Evolutionary conservation across 257 asterid species (phyloP).

Genomic region (Petunia axillaris): DNA sequence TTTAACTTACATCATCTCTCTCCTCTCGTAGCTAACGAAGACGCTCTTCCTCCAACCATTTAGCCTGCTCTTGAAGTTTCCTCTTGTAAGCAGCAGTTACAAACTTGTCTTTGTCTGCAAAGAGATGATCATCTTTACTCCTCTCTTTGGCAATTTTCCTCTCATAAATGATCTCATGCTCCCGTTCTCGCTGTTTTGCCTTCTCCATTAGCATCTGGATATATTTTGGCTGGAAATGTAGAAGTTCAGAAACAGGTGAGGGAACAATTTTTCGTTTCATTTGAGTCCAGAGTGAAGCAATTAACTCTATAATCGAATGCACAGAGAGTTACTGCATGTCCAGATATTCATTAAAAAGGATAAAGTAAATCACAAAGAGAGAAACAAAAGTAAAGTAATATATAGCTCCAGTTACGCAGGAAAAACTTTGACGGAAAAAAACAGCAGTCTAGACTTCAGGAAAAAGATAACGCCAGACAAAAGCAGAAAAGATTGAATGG

Average conservation of each 20-base stretch:
- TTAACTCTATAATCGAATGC: background rate
- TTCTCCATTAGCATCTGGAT: conserved; percentile 64
- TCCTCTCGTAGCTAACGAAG: conserved; percentile 76
- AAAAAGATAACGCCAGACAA: background rate
- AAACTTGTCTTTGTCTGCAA: conserved; percentile 78
- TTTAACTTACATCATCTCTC: conserved; percentile 71
- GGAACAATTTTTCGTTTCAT: background rate
- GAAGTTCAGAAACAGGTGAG: background rate
- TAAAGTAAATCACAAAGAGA: background rate
- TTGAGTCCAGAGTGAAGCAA: background rate
- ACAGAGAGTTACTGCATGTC: background rate
- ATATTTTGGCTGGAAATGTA: conserved; percentile 72
- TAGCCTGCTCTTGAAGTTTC: conserved; percentile 92
- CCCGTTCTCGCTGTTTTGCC: conserved; percentile 84
- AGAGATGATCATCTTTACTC: conserved; percentile 76
- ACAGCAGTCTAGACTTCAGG: background rate
- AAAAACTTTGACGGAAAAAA: background rate
- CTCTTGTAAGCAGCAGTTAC: conserved; percentile 86
- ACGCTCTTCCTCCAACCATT: conserved; percentile 91
- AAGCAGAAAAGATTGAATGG: background rate
- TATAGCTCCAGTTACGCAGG: background rate
- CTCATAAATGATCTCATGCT: conserved; percentile 81
- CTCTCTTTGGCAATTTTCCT: conserved; percentile 95
- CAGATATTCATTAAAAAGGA: conserved; percentile 6
- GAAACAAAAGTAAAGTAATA: background rate